These are phyloP conservation scores for Escallonia herrerae DNA, from an alignment of 129 eudicot species.

Conservation along the genomic window DNA sequence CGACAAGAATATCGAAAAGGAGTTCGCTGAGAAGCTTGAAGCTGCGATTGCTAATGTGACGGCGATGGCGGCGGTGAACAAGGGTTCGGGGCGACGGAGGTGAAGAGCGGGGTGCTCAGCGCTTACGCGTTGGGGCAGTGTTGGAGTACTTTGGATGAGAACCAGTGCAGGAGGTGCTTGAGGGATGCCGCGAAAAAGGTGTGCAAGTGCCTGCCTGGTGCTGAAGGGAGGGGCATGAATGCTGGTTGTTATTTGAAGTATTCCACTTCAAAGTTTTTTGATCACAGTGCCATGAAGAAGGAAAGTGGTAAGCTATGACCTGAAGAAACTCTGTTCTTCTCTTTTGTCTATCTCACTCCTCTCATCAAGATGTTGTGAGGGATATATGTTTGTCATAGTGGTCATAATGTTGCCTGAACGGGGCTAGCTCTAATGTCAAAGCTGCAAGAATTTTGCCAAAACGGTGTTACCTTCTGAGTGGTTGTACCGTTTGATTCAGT, in stretches of 20 bases:
- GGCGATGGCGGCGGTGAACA: background rate
- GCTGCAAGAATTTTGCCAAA: too few relatives aligned
- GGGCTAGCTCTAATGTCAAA: too few relatives aligned
- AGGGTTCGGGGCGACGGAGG: slow-evolving; percentile 12
- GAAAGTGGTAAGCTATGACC: background rate
- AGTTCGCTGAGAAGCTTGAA: slow-evolving; percentile 2
- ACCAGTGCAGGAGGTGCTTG: slow-evolving; percentile 3
- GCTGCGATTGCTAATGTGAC: background rate
- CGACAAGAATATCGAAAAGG: background rate
- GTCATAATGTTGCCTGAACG: too few relatives aligned
- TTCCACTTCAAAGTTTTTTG: slow-evolving; percentile 4
- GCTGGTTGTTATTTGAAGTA: slow-evolving; percentile 19
- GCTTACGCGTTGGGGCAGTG: slow-evolving; percentile 17
- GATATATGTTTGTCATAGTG: too few relatives aligned
- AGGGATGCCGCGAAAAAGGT: slow-evolving; percentile 6
- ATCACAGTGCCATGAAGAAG: background rate
- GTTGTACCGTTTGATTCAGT: too few relatives aligned
- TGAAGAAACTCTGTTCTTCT: background rate
- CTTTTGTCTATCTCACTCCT: too few relatives aligned
- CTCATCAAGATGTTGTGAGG: too few relatives aligned
- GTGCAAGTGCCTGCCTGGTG: slow-evolving; percentile 6
- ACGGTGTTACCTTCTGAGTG: too few relatives aligned
- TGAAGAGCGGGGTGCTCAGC: background rate
- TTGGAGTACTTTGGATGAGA: background rate
- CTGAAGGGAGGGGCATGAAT: slow-evolving; percentile 11